These are phyloP conservation scores for Notholithocarpus densiflorus DNA, from an alignment of 306 rosid genomes.

Conservation along the genomic window DNA sequence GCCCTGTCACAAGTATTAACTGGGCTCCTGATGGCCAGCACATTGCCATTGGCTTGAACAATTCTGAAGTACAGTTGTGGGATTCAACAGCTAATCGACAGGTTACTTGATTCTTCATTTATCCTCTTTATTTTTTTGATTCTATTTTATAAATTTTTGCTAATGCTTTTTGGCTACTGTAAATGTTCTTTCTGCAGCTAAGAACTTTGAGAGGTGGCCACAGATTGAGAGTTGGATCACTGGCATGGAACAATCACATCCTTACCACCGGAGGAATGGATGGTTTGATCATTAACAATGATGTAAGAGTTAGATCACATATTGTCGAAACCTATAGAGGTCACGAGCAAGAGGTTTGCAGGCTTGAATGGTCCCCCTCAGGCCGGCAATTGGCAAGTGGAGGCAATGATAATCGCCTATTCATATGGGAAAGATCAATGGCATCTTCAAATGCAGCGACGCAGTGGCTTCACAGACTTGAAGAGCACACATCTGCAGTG, in stretches of 20 bases:
- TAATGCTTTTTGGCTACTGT: background rate
- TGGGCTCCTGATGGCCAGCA: slow-evolving; percentile 85
- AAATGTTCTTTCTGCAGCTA: slow-evolving; percentile 39
- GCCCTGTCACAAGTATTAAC: slow-evolving; percentile 60
- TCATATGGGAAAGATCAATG: slow-evolving; percentile 46
- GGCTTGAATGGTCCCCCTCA: slow-evolving; percentile 73
- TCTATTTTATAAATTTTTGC: background rate
- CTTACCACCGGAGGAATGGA: slow-evolving; percentile 88
- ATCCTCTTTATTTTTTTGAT: background rate
- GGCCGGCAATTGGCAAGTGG: slow-evolving; percentile 55
- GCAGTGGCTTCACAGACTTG: slow-evolving; percentile 57
- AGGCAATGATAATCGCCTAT: slow-evolving; percentile 49
- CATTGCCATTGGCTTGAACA: slow-evolving; percentile 70
- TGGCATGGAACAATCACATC: slow-evolving; percentile 76
- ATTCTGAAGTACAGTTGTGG: slow-evolving; percentile 74
- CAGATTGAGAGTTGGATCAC: slow-evolving; percentile 63
- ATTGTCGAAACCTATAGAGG: slow-evolving; percentile 73
- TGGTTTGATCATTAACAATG: slow-evolving; percentile 58
- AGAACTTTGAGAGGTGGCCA: slow-evolving; percentile 68
- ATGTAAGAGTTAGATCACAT: slow-evolving; percentile 68
- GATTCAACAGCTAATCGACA: slow-evolving; percentile 46
- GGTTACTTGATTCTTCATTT: slow-evolving; percentile 23
- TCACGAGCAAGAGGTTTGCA: slow-evolving; percentile 78
- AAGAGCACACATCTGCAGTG: slow-evolving; percentile 51
- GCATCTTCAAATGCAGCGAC: slow-evolving; percentile 49